Base-by-base conservation (phyloP, 1,139 yeast genomes). In the Kurtzmaniella natalensis region DNA sequence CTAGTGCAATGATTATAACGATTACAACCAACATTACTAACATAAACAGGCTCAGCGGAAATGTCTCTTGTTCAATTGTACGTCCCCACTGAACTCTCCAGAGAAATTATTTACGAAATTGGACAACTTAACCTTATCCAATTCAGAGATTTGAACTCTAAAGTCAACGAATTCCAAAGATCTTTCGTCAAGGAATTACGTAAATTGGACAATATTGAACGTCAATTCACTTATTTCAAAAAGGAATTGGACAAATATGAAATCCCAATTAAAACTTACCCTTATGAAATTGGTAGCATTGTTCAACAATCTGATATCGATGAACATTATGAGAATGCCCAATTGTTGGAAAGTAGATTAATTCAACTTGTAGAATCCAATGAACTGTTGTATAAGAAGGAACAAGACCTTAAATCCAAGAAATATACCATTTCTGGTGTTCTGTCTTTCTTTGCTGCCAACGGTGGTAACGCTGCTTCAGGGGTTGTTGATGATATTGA, bases 11-110 rank as follows among this genome's bases (percentile, higher is more conserved):
- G n/a, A n/a, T n/a, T n/a, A n/a, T n/a, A n/a, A n/a, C n/a, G n/a
- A n/a, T n/a, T n/a, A n/a, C n/a, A n/a, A 7, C 13, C 8, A 17
- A 14, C 21, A 1, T 9, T 42, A 38, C 51, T 45, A 47, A 44
- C 50, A 16, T 10, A 9, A n/a, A 11, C 16, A 63, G 68, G 69
- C 53, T 82, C 92, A 33, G 92, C 92, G 74, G 84, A 78, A 48
- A 82, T 82, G 92, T 76, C 86, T 16, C 72, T 81, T 56, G 76
- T 81, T 29, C 86, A 82, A 52, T 59, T 83, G 47, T 82, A 81
- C 50, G 78, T 82, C 34, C 88, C 89, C 2, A 66, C 80, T 18
- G 94, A 83, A 56, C 73, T 77, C 17, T 64, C 83, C 2, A 64
- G 92, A 45, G 86, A 80, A 38, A 68, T 81, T 10, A 71, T 81